phyloP scores from a whole-genome alignment of 73 alveolate species.

The Paramecium bursaria region DNA sequence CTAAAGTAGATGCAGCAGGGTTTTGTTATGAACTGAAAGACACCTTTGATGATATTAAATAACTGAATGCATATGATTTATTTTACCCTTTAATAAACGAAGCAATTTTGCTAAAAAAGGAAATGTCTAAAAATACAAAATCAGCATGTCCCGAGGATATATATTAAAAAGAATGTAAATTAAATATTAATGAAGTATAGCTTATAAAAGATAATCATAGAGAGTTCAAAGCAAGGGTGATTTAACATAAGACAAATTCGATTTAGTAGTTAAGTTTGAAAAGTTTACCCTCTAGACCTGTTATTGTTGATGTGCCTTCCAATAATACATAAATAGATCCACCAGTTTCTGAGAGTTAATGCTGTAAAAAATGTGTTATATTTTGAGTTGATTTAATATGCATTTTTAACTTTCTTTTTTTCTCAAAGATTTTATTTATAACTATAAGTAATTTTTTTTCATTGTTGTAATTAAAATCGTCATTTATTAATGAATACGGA shows the following conservation, averaged over 20 bases:
- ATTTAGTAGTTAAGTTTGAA: too few species aligned
- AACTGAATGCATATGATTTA: slow-evolving; percentile 27
- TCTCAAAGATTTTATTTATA: too few species aligned
- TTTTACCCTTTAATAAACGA: slow-evolving; percentile 31
- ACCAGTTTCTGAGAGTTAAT: background rate
- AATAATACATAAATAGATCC: background rate
- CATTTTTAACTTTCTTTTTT: too few species aligned
- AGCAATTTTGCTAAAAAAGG: slow-evolving; percentile 21
- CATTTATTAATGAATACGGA: too few species aligned
- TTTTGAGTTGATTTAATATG: slow-evolving; percentile 29
- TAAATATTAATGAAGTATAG: background rate
- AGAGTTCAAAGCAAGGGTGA: background rate
- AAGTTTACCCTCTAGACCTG: background rate
- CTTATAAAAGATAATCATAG: slow-evolving; percentile 8
- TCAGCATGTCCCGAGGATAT: background rate
- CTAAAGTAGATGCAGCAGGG: too few species aligned
- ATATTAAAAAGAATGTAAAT: slow-evolving; percentile 13
- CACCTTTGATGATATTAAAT: slow-evolving; percentile 24
- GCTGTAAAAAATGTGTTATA: slow-evolving; percentile 45
- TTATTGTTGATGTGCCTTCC: too few species aligned
- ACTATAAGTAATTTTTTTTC: too few species aligned
- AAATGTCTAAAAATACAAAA: slow-evolving; percentile 42
- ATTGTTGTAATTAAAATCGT: too few species aligned
- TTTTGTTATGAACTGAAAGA: slow-evolving; percentile 31
- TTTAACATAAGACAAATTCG: background rate